Evolutionary conservation across 129 eudicot genomes (phyloP), one percentile per base, ranked within the genome.

Genomic region (Centrapalus pauciflorus): DNA sequence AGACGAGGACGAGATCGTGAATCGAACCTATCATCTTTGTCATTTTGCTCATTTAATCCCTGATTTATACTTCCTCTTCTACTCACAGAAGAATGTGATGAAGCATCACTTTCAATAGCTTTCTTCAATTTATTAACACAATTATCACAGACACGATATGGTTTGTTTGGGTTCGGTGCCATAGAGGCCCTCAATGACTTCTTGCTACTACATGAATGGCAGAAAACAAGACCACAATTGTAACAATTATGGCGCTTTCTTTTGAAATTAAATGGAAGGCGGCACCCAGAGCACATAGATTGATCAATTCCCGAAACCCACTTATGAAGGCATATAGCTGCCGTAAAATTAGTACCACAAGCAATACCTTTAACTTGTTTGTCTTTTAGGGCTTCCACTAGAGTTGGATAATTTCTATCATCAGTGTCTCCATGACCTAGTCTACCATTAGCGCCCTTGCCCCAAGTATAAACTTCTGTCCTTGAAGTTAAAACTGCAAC

Each of bases 101-200:
- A 70, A 25, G 73, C 60, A 41, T 70, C 89, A 55, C 73, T 55
- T 17, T 82, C 90, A 29, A 73, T 29, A 12, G 70, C 74, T 77
- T 84, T 89, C 71, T 89, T 84, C 75, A 94, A 72, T 68, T 82
- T 94, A 43, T 48, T 66, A 55, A 73, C 88, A 73, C 99, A 94
- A 63, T 82, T 93, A 77, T 94, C 97, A 69, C 99, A 94, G 46
- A 94, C 99, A 62, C 97, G 99, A 63, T 86, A 94, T 0, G 99
- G 91, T 82, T 89, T 94, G 77, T 67, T 89, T 30, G 71, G 79
- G 52, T 75, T 86, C 0, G 95, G 97, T 55, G 99, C 99, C 83
- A 94, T 75, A 9, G 97, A 84, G 48, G 99, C 97, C 72, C 81
- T 84, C 19, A 89, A 50, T 55, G 99, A 89, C 74, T 86, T 94